phyloP scores from a whole-genome alignment of 768 basidiomycete genomes.

The Lentinus tigrinus region DNA sequence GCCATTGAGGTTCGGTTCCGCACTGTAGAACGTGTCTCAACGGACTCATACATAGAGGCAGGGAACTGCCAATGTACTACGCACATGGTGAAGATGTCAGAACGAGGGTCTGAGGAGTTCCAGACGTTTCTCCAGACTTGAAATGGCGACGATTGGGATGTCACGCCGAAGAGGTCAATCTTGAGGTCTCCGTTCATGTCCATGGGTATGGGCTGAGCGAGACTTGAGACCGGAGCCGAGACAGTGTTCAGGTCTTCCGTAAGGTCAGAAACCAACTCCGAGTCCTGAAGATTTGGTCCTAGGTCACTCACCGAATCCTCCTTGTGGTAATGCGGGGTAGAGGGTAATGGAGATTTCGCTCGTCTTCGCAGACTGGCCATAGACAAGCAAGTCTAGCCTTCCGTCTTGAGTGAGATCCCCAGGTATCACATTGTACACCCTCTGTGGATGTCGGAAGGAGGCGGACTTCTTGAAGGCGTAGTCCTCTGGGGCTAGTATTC shows the following conservation, averaged over 20 bases:
- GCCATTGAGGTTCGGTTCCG: constrained; percentile 58
- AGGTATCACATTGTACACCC: constrained; percentile 81
- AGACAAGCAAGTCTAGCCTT: constrained; percentile 84
- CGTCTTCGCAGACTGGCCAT: constrained; percentile 57
- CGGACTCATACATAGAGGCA: not conserved
- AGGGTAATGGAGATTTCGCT: constrained; percentile 64
- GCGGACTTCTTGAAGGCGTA: constrained; percentile 54
- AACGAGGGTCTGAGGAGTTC: constrained; percentile 54
- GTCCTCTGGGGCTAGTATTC: constrained; percentile 40
- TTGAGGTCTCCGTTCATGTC: constrained; percentile 88
- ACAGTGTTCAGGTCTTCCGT: constrained; percentile 37
- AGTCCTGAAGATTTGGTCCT: not conserved
- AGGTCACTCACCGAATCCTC: constrained; percentile 60
- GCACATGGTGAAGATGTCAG: constrained; percentile 68
- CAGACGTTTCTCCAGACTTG: constrained; percentile 82
- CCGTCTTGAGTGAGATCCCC: constrained; percentile 95
- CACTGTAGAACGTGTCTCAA: constrained; percentile 34
- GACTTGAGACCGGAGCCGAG: constrained; percentile 58
- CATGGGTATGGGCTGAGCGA: constrained; percentile 80
- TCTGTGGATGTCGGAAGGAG: constrained; percentile 52
- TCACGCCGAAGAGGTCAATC: constrained; percentile 80
- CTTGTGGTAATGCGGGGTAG: constrained; percentile 61
- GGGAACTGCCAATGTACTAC: constrained; percentile 3
- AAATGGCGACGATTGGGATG: constrained; percentile 43
- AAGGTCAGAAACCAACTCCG: not conserved